These are phyloP conservation scores for Solanum ossicruentum DNA, from an alignment of 257 asterid species.

Conservation along the genomic window DNA sequence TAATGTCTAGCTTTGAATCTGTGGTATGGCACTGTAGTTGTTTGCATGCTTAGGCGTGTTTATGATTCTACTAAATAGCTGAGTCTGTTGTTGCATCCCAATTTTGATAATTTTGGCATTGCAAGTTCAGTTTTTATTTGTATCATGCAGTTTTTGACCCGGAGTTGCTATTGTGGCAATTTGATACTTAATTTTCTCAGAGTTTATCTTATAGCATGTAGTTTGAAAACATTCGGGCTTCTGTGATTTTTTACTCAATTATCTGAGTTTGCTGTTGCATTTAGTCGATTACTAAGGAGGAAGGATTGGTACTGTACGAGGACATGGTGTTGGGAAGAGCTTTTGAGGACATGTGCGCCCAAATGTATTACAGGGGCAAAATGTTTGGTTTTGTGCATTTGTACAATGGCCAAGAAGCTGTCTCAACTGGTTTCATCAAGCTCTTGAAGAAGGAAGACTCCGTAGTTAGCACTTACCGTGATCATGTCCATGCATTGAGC, in stretches of 20 bases:
- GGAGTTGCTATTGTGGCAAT: not conserved
- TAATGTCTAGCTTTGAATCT: not conserved
- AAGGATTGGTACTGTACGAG: constrained; percentile 72
- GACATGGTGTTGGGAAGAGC: constrained; percentile 84
- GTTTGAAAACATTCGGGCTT: not conserved
- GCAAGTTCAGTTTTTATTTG: not conserved
- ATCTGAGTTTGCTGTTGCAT: not conserved
- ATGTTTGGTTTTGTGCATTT: constrained; percentile 97
- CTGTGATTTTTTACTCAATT: not conserved
- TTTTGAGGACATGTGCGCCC: constrained; percentile 98
- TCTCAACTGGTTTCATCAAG: constrained; percentile 93
- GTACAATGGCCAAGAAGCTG: constrained; percentile 97
- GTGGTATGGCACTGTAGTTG: not conserved
- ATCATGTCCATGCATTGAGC: constrained; percentile 96
- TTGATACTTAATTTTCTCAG: not conserved
- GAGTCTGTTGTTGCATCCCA: not conserved
- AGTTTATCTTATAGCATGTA: not conserved
- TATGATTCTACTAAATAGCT: not conserved
- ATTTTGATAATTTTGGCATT: not conserved
- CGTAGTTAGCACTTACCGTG: constrained; percentile 89
- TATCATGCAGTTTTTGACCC: not conserved
- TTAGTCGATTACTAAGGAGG: constrained; percentile 78
- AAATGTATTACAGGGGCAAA: constrained; percentile 96
- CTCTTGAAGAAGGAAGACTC: constrained; percentile 72
- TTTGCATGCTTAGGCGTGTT: not conserved